Base-by-base conservation (phyloP, 2,329 filamentous ascomycete species). In the Fusarium sp. region DNA sequence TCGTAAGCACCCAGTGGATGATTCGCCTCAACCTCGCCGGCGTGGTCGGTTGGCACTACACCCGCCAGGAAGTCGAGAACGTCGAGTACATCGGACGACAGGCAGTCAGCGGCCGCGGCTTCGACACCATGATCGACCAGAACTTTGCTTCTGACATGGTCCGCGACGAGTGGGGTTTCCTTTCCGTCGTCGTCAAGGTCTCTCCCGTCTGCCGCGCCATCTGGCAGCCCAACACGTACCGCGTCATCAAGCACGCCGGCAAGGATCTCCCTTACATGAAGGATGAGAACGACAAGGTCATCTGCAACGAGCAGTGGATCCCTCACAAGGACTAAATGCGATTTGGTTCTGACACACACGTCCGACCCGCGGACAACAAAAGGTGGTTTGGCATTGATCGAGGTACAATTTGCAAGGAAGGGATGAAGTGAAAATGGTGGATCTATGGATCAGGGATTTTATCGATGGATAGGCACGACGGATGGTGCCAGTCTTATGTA, bases 401-500 rank as follows among this genome's bases (percentile, higher is more conserved):
- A 49, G 44, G 44, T 49, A 49, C 44, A 51, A 17, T 31, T 31
- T 17, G 17, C 7, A 49, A 51, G 27, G 22, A 49, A 51, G 27
- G 22, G 35, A 6, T 27, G n/a, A 40, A 55, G 16, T 38, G 36
- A 29, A 31, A 27, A 33, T 17, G 24, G 40, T 17, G 12, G 42
- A 42, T 55, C 38, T 56, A 44, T 44, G 36, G 20, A 58, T 6
- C 2, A 14, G 5, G 53, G 20, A 27, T 35, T 64, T 66, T 29
- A 72, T 53, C 56, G 46, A 7, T 42, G 65, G 5, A 75, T 74
- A 11, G 73, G 71, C 16, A 61, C 38, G 3, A 75, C 68, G 6
- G 73, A 66, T 0, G 73, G 73, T 5, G 68, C 73, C 42, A 75
- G 58, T n/a, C 73, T 75, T 5, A 75, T 72, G 16, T 65, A 73